phyloP scores from a whole-genome alignment of 192 early-diverging fungal genomes.

The Backusella luteola region DNA sequence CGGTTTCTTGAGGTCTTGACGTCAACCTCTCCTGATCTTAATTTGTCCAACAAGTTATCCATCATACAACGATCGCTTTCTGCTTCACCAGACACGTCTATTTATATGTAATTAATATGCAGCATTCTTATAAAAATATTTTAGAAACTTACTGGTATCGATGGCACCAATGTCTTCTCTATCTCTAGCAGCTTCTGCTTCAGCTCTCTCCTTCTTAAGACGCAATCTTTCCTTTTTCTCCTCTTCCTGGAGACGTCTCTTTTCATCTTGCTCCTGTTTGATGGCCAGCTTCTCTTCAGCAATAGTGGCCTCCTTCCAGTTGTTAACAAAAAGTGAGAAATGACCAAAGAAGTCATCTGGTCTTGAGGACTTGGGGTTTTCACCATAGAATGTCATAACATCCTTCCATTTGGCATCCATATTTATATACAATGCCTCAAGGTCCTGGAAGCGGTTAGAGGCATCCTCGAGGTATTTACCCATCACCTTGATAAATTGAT shows the following conservation, averaged over 20 bases:
- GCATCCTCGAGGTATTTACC: slow-evolving; percentile 58
- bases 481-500: slow-evolving; percentile 68
- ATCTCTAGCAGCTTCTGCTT: neutral
- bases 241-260: slow-evolving; percentile 33
- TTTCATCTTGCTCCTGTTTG: slow-evolving; percentile 43
- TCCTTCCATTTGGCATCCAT: slow-evolving; percentile 71
- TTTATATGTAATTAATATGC: neutral
- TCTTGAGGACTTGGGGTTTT: slow-evolving; percentile 64
- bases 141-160: slow-evolving; percentile 18
- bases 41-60: slow-evolving; percentile 70
- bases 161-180: slow-evolving; percentile 32
- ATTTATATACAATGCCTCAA: slow-evolving; percentile 56
- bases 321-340: slow-evolving; percentile 67
- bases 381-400: slow-evolving; percentile 68
- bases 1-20: slow-evolving; percentile 22
- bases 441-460: slow-evolving; percentile 53
- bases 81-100: slow-evolving; percentile 7
- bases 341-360: slow-evolving; percentile 83
- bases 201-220: slow-evolving; percentile 11
- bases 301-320: slow-evolving; percentile 49
- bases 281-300: slow-evolving; percentile 19
- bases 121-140: neutral
- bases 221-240: slow-evolving; percentile 9
- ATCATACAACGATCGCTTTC: slow-evolving; percentile 68
- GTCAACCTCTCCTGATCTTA: slow-evolving; percentile 65